A percentile compares a stretch with the other conserved stretches of the same genome.
phyloP scores from a whole-genome alignment of 768 basidiomycete species.

The Erythrobasidium yunnanense region DNA sequence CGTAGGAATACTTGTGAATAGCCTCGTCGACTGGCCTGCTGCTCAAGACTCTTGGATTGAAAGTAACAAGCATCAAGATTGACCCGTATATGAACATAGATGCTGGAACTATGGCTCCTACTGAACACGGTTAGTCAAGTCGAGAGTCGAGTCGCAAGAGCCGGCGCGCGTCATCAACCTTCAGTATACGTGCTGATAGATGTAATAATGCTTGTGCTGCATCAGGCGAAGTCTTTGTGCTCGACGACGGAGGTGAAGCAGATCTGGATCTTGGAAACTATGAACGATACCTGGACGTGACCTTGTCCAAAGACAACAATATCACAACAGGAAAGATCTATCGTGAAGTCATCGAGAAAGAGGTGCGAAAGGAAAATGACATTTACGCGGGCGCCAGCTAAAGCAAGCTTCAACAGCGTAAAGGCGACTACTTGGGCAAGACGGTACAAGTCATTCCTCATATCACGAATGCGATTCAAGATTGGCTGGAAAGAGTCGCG shows the following conservation, averaged over 20 bases:
- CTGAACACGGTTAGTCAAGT: slow-evolving; percentile 82
- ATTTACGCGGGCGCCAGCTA: neutral
- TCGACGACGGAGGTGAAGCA: slow-evolving; percentile 97
- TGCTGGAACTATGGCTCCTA: slow-evolving; percentile 96
- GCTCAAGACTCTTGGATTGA: slow-evolving; percentile 85
- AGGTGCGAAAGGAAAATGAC: slow-evolving; percentile 50
- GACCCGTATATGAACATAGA: slow-evolving; percentile 99
- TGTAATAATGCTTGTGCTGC: neutral
- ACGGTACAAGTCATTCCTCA: slow-evolving; percentile 97
- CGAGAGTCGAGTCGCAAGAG: too few species aligned
- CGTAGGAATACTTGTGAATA: slow-evolving; percentile 40
- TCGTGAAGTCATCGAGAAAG: slow-evolving; percentile 87
- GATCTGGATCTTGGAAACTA: slow-evolving; percentile 97
- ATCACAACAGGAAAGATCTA: slow-evolving; percentile 99
- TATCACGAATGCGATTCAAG: slow-evolving; percentile 90
- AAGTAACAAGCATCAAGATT: slow-evolving; percentile 98
- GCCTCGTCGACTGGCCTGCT: slow-evolving; percentile 93
- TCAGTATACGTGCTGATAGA: too few species aligned
- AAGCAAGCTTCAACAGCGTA: slow-evolving; percentile 38
- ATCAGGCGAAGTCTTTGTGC: slow-evolving; percentile 86
- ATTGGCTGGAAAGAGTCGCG: slow-evolving; percentile 93
- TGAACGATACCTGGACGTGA: slow-evolving; percentile 92
- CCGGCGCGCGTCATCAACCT: too few species aligned
- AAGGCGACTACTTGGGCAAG: slow-evolving; percentile 73
- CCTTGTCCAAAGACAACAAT: slow-evolving; percentile 86